Conservation (phyloP, 306 rosid species). For the Quercus rubra region DNA sequence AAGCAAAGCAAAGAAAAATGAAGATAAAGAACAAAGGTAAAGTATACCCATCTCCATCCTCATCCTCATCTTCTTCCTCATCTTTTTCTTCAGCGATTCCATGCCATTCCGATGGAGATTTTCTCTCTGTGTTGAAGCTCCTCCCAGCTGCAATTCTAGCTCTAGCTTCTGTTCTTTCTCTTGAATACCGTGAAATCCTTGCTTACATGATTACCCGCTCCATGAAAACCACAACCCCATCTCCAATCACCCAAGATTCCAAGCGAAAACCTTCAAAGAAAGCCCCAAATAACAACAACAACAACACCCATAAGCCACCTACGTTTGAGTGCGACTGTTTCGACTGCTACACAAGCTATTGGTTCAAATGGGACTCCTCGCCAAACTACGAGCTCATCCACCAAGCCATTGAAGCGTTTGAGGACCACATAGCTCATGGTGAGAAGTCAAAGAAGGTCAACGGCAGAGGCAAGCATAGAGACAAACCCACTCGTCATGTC, state of each 20-base stretch:
- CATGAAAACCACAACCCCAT: slow-evolving; percentile 22
- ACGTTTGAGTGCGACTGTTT: slow-evolving; percentile 52
- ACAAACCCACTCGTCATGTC: slow-evolving; percentile 21
- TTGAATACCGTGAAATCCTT: slow-evolving; percentile 61
- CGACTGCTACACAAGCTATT: slow-evolving; percentile 57
- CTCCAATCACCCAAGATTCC: slow-evolving; percentile 9
- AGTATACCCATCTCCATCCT: slow-evolving; percentile 50
- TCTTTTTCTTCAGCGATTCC: slow-evolving; percentile 5
- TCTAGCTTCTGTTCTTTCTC: slow-evolving; percentile 34
- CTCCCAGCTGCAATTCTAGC: slow-evolving; percentile 57
- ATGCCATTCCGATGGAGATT: slow-evolving; percentile 18
- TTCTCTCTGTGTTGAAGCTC: slow-evolving; percentile 37
- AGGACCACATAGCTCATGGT: slow-evolving; percentile 44
- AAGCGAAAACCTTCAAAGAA: slow-evolving; percentile 28
- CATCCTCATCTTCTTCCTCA: slow-evolving; percentile 13
- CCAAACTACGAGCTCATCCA: slow-evolving; percentile 58
- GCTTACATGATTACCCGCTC: slow-evolving; percentile 59
- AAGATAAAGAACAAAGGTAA: slow-evolving; percentile 63
- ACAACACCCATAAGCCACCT: slow-evolving; percentile 31
- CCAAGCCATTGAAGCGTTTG: slow-evolving; percentile 64
- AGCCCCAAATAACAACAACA: neutral
- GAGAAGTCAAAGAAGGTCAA: slow-evolving; percentile 35
- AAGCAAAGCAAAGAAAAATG: slow-evolving; percentile 18
- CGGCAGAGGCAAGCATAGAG: slow-evolving; percentile 34
- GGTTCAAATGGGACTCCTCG: slow-evolving; percentile 63